phyloP scores from a whole-genome alignment of 495 filamentous ascomycete species.

The Aspergillus taichungensis region DNA sequence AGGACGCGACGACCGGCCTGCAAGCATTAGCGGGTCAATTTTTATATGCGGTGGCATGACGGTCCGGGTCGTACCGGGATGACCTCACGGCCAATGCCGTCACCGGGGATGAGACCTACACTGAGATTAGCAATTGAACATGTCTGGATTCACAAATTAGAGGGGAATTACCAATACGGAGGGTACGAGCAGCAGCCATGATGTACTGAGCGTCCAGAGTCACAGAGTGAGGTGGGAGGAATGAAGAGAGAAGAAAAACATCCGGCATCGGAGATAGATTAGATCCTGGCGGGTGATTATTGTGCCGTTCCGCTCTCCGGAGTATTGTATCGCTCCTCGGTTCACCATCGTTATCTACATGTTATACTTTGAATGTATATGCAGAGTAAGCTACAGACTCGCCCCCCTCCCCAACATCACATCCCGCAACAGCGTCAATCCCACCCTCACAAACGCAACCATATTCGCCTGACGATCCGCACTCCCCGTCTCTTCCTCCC shows the following conservation, averaged over 20 bases:
- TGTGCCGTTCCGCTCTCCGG: too few relatives aligned
- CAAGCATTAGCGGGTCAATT: slow-evolving; percentile 7
- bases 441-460: slow-evolving; percentile 51
- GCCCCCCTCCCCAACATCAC: slow-evolving; percentile 38
- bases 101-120: slow-evolving; percentile 88
- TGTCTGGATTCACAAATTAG: slow-evolving; percentile 5
- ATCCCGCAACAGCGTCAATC: slow-evolving; percentile 46
- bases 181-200: slow-evolving; percentile 47
- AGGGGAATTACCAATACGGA: slow-evolving; percentile 44
- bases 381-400: too few relatives aligned
- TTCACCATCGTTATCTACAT: too few relatives aligned
- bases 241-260: too few relatives aligned
- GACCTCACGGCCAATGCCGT: slow-evolving; percentile 97
- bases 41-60: slow-evolving; percentile 5
- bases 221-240: too few relatives aligned
- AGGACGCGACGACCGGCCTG: slow-evolving; percentile 79
- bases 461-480: slow-evolving; percentile 50
- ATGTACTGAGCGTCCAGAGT: too few relatives aligned
- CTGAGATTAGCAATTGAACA: slow-evolving; percentile 13
- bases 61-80: slow-evolving; percentile 55
- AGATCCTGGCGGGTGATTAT: too few relatives aligned
- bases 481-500: slow-evolving; percentile 45
- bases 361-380: too few relatives aligned
- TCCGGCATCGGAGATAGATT: too few relatives aligned
- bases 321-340: too few relatives aligned